phyloP scores from a whole-genome alignment of 495 filamentous ascomycete genomes.

The Penicillium robsamsonii region DNA sequence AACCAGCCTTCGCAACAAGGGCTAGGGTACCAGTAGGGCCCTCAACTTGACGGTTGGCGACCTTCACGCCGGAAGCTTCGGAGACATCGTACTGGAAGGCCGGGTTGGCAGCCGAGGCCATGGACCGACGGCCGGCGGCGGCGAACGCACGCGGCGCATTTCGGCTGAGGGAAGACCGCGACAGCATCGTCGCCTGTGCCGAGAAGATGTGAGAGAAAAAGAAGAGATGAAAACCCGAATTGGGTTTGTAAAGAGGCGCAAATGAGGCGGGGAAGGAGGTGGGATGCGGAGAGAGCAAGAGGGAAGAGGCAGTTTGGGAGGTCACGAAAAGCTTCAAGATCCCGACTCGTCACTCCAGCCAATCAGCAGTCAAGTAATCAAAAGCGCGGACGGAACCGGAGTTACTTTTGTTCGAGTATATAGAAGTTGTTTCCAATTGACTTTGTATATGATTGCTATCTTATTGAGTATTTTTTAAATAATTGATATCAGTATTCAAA shows the following conservation, averaged over 20 bases:
- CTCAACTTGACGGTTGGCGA: constrained; percentile 80
- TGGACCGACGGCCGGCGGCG: constrained; percentile 60
- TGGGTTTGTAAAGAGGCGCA: constrained; percentile 37
- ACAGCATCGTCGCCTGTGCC: constrained; percentile 73
- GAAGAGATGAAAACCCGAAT: constrained; percentile 33
- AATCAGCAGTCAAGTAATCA: constrained; percentile 9
- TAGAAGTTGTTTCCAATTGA: constrained; percentile 2
- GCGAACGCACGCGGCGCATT: constrained; percentile 70
- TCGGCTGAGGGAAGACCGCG: constrained; percentile 73
- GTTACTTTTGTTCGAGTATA: constrained; percentile 30
- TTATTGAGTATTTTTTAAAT: background rate
- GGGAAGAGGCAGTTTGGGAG: constrained; percentile 36
- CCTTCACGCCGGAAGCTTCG: constrained; percentile 82
- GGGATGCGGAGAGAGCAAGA: constrained; percentile 25
- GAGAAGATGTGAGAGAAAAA: constrained; percentile 32
- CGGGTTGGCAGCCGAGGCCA: constrained; percentile 77
- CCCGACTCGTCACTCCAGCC: constrained; percentile 26
- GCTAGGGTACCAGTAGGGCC: constrained; percentile 88
- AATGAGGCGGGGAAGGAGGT: constrained; percentile 39
- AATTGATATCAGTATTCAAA: background rate
- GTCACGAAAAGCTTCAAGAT: constrained; percentile 53
- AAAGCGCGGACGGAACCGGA: constrained; percentile 45
- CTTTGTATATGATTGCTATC: background rate
- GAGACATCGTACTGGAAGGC: constrained; percentile 85
- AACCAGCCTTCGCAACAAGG: constrained; percentile 87